Percentiles rank a stretch among this genome's conserved stretches.
Evolutionary conservation across 2,329 filamentous ascomycete genomes (phyloP).

Genomic region (Anisogramma anomala): DNA sequence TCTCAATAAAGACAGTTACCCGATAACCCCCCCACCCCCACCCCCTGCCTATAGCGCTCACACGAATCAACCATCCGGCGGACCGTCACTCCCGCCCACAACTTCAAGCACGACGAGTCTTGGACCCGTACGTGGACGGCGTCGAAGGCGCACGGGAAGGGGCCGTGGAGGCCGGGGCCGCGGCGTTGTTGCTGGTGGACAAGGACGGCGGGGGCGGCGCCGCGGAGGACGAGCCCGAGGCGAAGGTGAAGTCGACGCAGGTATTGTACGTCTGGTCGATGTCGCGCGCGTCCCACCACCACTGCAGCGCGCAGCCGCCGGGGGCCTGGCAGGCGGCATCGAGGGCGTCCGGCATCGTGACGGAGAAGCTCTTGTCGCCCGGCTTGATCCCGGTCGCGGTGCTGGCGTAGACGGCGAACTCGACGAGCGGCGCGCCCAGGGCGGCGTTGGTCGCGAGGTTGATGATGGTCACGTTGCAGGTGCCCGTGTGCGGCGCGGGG

Average conservation of each 20-base stretch:
- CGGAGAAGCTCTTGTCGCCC: conserved; percentile 36
- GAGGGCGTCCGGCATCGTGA: conserved; percentile 42
- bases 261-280: conserved; percentile 42
- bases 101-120: neutral
- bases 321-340: conserved; percentile 30
- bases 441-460: conserved; percentile 35
- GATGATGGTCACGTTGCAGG: conserved; percentile 44
- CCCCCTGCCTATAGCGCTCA: no score
- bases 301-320: conserved; percentile 40
- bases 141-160: no score
- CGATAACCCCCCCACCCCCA: no score
- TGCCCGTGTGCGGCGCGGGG: conserved; percentile 41
- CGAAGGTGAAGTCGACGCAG: conserved; percentile 37
- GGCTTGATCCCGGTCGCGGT: conserved; percentile 29
- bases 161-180: neutral
- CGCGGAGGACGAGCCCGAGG: conserved; percentile 1
- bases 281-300: conserved; percentile 38
- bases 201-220: conserved; percentile 1
- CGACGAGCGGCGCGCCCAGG: conserved; percentile 35
- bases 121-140: no score
- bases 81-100: no score
- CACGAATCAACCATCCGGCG: no score
- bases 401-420: conserved; percentile 39
- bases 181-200: neutral
- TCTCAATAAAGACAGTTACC: no score